Base-by-base conservation (phyloP, 306 rosid genomes). In the Myrica gale region DNA sequence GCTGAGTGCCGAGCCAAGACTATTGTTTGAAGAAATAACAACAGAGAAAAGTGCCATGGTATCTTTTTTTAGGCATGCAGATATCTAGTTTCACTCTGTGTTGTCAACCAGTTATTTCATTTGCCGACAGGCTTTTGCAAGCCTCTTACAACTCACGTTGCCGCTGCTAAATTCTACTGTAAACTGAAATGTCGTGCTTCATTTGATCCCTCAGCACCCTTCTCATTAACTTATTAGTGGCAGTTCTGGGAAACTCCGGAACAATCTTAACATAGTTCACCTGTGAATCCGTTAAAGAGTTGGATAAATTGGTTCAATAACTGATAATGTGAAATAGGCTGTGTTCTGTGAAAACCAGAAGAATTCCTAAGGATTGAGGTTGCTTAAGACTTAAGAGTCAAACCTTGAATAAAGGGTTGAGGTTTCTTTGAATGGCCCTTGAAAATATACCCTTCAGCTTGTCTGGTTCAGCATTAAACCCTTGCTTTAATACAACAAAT, bases 391-490 rank as follows among this genome's bases (percentile, higher is more conserved):
- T 39, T 1, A 45, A 60, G 60, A 26, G 23, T 74, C 70, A 43
- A 55, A 92, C 93, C 98, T 93, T 89, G 83, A 87, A 93, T 69
- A 93, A 82, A 44, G 97, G 98, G 70, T 93, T 91, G 15, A 91
- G 96, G 83, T 87, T 89, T 79, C 79, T 87, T 50, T 89, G 97
- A 72, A 91, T 89, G 46, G 91, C 90, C 82, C 82, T 89, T 51
- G 96, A 88, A 74, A 93, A 83, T 71, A 81, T 85, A 10, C 7
- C 56, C 81, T 79, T 89, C 6, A 93, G 79, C 65, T 78, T 70
- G 46, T 87, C 90, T 50, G 89, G 73, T 81, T 88, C 76, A 42
- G 78, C 68, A 77, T 75, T 65, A 74, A 45, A 76, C 54, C 92
- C 96, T 32, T 85, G 44, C 81, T 85, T 89, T 13, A 91, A 54